Conservation (phyloP, 2,329 filamentous ascomycete genomes). For the Cytospora schulzeri region DNA sequence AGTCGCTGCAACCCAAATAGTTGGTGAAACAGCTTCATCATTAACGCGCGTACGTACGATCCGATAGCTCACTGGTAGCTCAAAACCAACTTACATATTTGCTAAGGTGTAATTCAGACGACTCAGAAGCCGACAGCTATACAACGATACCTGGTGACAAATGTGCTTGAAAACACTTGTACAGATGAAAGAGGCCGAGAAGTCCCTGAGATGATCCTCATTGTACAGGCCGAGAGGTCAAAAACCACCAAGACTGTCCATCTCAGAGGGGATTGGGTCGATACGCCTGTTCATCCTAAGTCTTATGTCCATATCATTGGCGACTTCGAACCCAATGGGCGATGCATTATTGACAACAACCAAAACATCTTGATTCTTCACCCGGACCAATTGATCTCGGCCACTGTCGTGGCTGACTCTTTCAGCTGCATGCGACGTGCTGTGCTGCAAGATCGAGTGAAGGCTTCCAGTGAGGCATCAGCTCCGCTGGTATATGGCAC, state of each 20-base stretch:
- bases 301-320: constrained; percentile 88
- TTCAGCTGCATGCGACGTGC: constrained; percentile 89
- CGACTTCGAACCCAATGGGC: constrained; percentile 67
- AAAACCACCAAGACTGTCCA: constrained; percentile 68
- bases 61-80: constrained; percentile 31
- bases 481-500: constrained; percentile 88
- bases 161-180: constrained; percentile 71
- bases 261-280: constrained; percentile 83
- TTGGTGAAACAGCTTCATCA: constrained; percentile 35
- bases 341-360: constrained; percentile 80
- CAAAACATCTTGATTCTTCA: constrained; percentile 88
- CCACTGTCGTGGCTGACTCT: constrained; percentile 94
- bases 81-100: constrained; percentile 38
- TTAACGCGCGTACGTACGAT: constrained; percentile 57
- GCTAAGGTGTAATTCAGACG: constrained; percentile 70
- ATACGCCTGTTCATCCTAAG: constrained; percentile 73
- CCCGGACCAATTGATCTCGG: constrained; percentile 92
- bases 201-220: constrained; percentile 74
- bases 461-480: constrained; percentile 80
- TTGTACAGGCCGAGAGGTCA: constrained; percentile 78
- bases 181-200: constrained; percentile 61
- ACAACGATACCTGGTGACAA: constrained; percentile 82
- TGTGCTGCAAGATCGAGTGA: constrained; percentile 92
- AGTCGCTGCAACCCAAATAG: constrained; percentile 70
- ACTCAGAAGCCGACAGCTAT: constrained; percentile 71